These are phyloP conservation scores for Penicillium manginii DNA, from an alignment of 495 filamentous ascomycete genomes.

Conservation along the genomic window DNA sequence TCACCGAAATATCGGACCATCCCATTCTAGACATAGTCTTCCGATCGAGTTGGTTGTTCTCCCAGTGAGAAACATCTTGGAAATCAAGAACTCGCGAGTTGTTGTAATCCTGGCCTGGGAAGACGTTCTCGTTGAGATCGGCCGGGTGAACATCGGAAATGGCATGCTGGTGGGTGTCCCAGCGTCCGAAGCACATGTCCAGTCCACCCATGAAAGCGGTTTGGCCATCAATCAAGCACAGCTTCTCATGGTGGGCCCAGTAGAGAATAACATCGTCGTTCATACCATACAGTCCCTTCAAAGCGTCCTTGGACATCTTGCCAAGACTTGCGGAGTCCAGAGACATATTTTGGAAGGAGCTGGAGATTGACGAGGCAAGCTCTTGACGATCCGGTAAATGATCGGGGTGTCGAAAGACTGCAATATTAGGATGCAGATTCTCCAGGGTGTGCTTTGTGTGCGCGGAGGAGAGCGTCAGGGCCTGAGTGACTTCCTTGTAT, in stretches of 20 bases:
- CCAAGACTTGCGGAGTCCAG: slow-evolving; percentile 54
- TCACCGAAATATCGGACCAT: slow-evolving; percentile 88
- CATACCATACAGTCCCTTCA: slow-evolving; percentile 80
- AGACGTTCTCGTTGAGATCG: slow-evolving; percentile 73
- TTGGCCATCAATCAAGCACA: slow-evolving; percentile 78
- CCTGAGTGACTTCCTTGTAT: slow-evolving; percentile 90
- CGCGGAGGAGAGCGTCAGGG: slow-evolving; percentile 77
- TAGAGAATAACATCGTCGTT: slow-evolving; percentile 82
- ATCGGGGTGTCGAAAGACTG: slow-evolving; percentile 90
- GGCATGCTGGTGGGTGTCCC: slow-evolving; percentile 72
- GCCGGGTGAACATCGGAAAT: slow-evolving; percentile 85
- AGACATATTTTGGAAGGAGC: slow-evolving; percentile 55
- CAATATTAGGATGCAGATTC: slow-evolving; percentile 80
- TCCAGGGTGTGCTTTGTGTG: slow-evolving; percentile 89
- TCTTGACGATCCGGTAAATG: slow-evolving; percentile 75
- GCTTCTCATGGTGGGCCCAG: slow-evolving; percentile 97
- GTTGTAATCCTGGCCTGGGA: slow-evolving; percentile 94
- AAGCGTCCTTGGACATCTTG: slow-evolving; percentile 64
- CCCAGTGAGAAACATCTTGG: slow-evolving; percentile 78
- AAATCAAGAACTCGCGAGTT: slow-evolving; percentile 90
- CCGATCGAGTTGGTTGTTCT: slow-evolving; percentile 85
- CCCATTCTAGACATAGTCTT: slow-evolving; percentile 85
- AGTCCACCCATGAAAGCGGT: slow-evolving; percentile 87
- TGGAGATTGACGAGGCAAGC: slow-evolving; percentile 51
- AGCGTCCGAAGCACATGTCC: slow-evolving; percentile 66